Base-by-base conservation (phyloP, 2,329 filamentous ascomycete genomes). In the Epichloe glyceriae region DNA sequence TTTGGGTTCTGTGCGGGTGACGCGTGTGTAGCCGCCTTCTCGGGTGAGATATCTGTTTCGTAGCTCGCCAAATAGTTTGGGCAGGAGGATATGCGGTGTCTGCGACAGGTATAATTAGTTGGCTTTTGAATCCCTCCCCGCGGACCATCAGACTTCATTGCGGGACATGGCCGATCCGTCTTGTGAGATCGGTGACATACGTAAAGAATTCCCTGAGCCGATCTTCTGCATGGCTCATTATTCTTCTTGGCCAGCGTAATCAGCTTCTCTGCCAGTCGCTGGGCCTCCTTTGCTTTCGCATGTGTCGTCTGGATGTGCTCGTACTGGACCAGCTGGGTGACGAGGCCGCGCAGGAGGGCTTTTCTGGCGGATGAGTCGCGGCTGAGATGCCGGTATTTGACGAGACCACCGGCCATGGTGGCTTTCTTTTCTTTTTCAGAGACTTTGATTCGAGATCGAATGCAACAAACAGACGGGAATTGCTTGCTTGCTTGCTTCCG, bases 281-380 rank as follows among this genome's bases (percentile, higher is more conserved):
- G 93, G 19, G 93, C 87, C 73, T 98, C 93, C 71, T 97, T 98
- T 46, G 93, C 93, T 72, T 97, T 97, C 66, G 85, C 83, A 78
- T 86, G 96, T 71, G 93, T 95, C 47, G 93, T 98, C 56, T 85
- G 83, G 72, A 98, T 95, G 56, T 88, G 83, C 73, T 98, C 93
- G 69, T 95, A 82, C 69, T 87, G 79, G 71, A 98, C 86, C 58
- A 98, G 85, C 50, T 91, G 93, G 58, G 91, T 95, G 66, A 97
- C 90, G 54, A 98, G 77, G 71, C 97, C 96, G 63, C 93, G 88
- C 58, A 98, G 83, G 60, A 98, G 81, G 49, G 93, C 91, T 73
- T 91, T 82, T 66, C 93, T 82, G 67, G 96, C 93, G 50, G 91
- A 75, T 48, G 89, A 95, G 58, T 81, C 78, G 60, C 93, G 89